Conservation (phyloP, 768 basidiomycete species). For the Suillus occidentalis region DNA sequence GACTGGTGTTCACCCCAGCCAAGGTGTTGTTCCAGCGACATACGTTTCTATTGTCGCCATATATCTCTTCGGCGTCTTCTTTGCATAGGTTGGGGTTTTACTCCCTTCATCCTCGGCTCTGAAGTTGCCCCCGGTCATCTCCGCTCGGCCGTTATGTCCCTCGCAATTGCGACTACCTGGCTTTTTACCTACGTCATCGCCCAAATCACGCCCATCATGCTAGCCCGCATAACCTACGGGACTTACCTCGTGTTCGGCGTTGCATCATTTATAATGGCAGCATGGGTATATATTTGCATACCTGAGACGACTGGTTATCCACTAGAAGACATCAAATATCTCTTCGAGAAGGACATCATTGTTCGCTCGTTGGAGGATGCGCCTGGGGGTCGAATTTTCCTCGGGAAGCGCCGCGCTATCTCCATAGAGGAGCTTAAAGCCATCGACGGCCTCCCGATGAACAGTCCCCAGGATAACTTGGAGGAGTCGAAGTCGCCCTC, state of each 20-base stretch:
- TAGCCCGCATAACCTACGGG: conserved; percentile 26
- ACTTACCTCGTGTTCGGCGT: conserved; percentile 36
- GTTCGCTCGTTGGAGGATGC: conserved; percentile 33
- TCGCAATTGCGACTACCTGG: conserved; percentile 36
- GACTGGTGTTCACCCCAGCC: conserved; percentile 29
- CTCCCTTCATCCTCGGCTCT: conserved; percentile 35
- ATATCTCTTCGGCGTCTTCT: conserved; percentile 38
- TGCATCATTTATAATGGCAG: conserved; percentile 30
- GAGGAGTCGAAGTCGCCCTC: background rate
- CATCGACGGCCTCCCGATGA: background rate
- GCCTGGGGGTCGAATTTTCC: conserved; percentile 32
- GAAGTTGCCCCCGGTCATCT: conserved; percentile 39
- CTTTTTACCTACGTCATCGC: conserved; percentile 39
- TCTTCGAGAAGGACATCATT: conserved; percentile 36
- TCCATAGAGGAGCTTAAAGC: conserved; percentile 29
- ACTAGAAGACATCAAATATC: conserved; percentile 37
- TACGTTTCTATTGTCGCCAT: conserved; percentile 37
- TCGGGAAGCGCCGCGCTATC: conserved; percentile 22
- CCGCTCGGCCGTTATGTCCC: conserved; percentile 31
- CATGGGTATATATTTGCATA: conserved; percentile 36
- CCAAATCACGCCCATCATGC: conserved; percentile 38
- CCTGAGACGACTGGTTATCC: conserved; percentile 42
- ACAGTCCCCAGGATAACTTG: background rate
- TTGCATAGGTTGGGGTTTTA: conserved; percentile 35
- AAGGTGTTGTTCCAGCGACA: conserved; percentile 26